Evolutionary conservation across 2,329 filamentous ascomycete genomes (phyloP).

Genomic region (Sodiomyces alkalinus): DNA sequence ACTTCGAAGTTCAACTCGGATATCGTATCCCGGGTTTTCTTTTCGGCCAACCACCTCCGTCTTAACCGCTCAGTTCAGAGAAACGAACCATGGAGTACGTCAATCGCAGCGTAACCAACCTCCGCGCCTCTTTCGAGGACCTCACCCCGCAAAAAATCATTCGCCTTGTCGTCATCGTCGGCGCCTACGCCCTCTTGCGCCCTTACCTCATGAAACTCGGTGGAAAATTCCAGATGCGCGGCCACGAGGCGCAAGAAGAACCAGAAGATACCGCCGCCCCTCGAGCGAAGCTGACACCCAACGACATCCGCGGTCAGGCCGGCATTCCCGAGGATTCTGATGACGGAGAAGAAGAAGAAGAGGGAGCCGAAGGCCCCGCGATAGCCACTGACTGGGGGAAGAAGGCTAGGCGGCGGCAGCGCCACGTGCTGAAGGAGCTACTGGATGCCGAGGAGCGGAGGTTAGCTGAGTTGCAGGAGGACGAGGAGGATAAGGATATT

Average conservation of each 20-base stretch:
- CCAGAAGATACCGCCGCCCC: slow-evolving; percentile 30
- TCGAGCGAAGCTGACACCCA: slow-evolving; percentile 44
- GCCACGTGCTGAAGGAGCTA: slow-evolving; percentile 49
- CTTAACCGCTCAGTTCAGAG: not conserved
- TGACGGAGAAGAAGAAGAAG: slow-evolving; percentile 32
- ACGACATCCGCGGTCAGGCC: slow-evolving; percentile 43
- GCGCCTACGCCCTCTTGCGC: slow-evolving; percentile 58
- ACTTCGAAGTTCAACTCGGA: too few relatives aligned
- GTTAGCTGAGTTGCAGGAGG: slow-evolving; percentile 38
- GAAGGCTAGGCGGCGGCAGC: slow-evolving; percentile 54
- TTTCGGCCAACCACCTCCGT: not conserved
- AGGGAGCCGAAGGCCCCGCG: slow-evolving; percentile 26
- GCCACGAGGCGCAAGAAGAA: slow-evolving; percentile 39
- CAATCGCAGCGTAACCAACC: slow-evolving; percentile 23
- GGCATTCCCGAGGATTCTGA: slow-evolving; percentile 38
- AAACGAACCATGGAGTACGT: slow-evolving; percentile 4
- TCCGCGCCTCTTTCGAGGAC: slow-evolving; percentile 29
- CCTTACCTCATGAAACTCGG: slow-evolving; percentile 59
- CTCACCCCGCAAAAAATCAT: slow-evolving; percentile 43
- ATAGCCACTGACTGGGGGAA: slow-evolving; percentile 49
- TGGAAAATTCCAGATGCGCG: slow-evolving; percentile 45
- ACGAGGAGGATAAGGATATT: slow-evolving; percentile 61
- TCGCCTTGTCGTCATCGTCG: slow-evolving; percentile 55
- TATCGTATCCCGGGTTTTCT: too few relatives aligned
- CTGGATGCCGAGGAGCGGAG: slow-evolving; percentile 47